Conservation (phyloP, 2,329 filamentous ascomycete genomes). For the Claviceps humidiphila region DNA sequence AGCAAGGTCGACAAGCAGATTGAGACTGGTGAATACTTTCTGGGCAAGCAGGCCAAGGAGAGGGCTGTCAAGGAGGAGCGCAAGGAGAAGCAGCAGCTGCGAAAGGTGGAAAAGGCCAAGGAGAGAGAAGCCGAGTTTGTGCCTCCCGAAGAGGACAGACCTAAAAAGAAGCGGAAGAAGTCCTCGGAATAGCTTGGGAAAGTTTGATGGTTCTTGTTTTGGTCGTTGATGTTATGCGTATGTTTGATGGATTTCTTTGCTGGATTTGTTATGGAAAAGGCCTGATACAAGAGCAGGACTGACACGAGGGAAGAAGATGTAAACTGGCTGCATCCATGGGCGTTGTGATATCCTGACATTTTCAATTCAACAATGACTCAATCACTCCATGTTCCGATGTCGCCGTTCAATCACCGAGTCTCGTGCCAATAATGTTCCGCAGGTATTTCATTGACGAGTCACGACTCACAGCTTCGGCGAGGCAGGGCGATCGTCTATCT, state of each 20-base stretch:
- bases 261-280: not conserved
- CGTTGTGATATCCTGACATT: constrained; percentile 7
- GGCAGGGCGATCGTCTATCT: constrained; percentile 34
- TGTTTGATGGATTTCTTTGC: not conserved
- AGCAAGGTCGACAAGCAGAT: constrained; percentile 98
- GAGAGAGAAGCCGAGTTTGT: constrained; percentile 79
- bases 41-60: constrained; percentile 86
- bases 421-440: not conserved
- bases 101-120: constrained; percentile 78
- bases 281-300: not conserved
- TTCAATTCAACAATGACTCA: not conserved
- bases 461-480: constrained; percentile 25
- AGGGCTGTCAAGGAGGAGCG: constrained; percentile 66
- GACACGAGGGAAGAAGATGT: not conserved
- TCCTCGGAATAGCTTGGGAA: constrained; percentile 15
- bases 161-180: constrained; percentile 54
- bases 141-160: constrained; percentile 63
- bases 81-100: constrained; percentile 71
- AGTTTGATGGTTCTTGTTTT: not conserved
- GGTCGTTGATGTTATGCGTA: not conserved
- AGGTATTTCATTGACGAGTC: constrained; percentile 4
- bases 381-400: too few relatives aligned
- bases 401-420: not conserved
- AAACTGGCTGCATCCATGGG: constrained; percentile 1
- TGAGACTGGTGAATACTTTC: constrained; percentile 93